Percentiles rank a stretch among this genome's conserved stretches.
Conservation (phyloP, 2,329 filamentous ascomycete species). For the Monilinia fructigena region DNA sequence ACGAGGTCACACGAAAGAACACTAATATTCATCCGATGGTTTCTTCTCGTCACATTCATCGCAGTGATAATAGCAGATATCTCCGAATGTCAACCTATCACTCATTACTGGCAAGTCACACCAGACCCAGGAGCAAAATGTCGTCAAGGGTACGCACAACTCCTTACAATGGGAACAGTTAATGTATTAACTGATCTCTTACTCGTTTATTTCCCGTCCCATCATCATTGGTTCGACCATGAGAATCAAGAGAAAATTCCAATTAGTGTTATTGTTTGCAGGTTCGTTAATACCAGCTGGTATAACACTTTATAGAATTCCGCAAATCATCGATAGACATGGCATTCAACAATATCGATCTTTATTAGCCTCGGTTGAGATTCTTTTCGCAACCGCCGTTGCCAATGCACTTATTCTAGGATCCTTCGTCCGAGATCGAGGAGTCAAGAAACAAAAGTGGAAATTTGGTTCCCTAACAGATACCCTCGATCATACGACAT, state of each 20-base stretch:
- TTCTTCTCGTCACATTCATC: slow-evolving; percentile 74
- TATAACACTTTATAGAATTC: slow-evolving; percentile 79
- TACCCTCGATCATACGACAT: slow-evolving; percentile 56
- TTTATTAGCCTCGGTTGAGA: slow-evolving; percentile 83
- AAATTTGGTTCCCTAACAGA: slow-evolving; percentile 59
- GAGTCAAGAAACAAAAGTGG: slow-evolving; percentile 85
- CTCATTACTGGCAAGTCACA: slow-evolving; percentile 75
- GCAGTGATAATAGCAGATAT: slow-evolving; percentile 80
- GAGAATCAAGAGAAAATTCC: slow-evolving; percentile 72
- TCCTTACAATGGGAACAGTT: slow-evolving; percentile 84
- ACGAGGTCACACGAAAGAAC: slow-evolving; percentile 70
- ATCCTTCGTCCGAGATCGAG: slow-evolving; percentile 87
- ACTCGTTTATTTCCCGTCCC: slow-evolving; percentile 84
- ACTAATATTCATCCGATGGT: slow-evolving; percentile 69
- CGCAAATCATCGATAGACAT: slow-evolving; percentile 66
- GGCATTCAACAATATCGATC: slow-evolving; percentile 85
- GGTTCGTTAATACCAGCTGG: slow-evolving; percentile 77
- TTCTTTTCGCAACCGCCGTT: slow-evolving; percentile 81
- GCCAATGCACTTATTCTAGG: slow-evolving; percentile 89
- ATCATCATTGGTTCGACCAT: slow-evolving; percentile 81
- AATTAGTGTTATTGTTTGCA: slow-evolving; percentile 78
- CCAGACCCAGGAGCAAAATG: slow-evolving; percentile 85
- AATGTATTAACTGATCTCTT: slow-evolving; percentile 88
- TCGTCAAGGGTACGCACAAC: slow-evolving; percentile 80
- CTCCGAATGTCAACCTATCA: slow-evolving; percentile 75